A percentile compares a stretch with the other conserved stretches of the same genome.
Conservation (phyloP, 352 stramenopile genomes). For the Phytophthora vignae region DNA sequence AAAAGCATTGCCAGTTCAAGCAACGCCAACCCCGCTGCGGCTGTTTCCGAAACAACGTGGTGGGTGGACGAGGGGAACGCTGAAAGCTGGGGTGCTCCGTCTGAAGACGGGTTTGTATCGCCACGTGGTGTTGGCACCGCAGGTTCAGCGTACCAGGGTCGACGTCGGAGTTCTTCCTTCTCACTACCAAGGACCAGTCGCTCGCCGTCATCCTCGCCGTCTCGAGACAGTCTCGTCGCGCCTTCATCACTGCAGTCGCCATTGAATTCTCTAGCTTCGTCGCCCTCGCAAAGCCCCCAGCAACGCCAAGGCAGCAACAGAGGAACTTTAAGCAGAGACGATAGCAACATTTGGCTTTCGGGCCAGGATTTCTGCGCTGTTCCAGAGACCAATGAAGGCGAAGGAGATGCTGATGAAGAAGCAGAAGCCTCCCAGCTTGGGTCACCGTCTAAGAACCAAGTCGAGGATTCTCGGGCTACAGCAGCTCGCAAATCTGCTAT, state of each 20-base stretch:
- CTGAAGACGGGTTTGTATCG: constrained; percentile 1
- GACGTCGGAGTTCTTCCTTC: constrained; percentile 1
- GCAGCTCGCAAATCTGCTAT: constrained; percentile 54
- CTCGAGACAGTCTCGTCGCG: constrained; percentile 25
- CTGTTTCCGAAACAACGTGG: constrained; percentile 18
- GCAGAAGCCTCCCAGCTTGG: background rate
- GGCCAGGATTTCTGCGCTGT: background rate
- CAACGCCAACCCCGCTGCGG: background rate
- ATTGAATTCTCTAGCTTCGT: constrained; percentile 1
- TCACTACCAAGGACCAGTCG: constrained; percentile 9
- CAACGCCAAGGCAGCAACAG: constrained; percentile 4
- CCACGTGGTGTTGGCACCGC: background rate
- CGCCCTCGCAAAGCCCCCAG: background rate
- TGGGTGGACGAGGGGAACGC: constrained; percentile 15
- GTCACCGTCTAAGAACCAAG: constrained; percentile 17
- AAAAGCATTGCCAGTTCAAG: background rate
- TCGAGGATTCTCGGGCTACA: constrained; percentile 23
- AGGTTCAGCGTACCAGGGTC: background rate
- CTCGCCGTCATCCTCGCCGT: constrained; percentile 7
- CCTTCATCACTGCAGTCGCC: constrained; percentile 11
- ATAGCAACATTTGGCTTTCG: background rate
- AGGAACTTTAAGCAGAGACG: background rate
- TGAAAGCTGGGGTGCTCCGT: background rate
- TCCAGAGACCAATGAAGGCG: constrained; percentile 20
- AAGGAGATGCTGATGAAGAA: constrained; percentile 8